Base-by-base conservation (phyloP, 768 basidiomycete species). In the Collybia sp. region DNA sequence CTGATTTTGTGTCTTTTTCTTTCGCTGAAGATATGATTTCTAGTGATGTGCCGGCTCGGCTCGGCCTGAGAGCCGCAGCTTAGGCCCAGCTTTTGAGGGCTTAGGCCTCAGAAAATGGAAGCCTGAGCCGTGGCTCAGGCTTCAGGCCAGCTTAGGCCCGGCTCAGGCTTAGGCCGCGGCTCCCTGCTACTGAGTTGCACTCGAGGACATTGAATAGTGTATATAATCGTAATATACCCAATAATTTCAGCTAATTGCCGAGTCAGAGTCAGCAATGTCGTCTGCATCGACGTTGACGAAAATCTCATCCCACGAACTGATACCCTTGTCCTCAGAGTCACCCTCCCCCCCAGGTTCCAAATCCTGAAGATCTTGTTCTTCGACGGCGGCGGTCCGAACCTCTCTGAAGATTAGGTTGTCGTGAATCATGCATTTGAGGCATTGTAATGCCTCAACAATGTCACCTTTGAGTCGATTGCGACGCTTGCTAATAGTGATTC, bases 401-500 rank as follows among this genome's bases (percentile, higher is more conserved):
- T 60, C 54, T 10, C 56, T 43, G 46, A 65, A 68, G 1, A 65
- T 41, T 0, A 66, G 37, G 42, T 63, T 51, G 30, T 46, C 11
- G 13, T 53, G 40, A 36, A 55, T 48, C 5, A 56, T 32, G 42
- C 61, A 63, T 42, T 63, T 63, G 10, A 65, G 41, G 32, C 48
- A 58, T 44, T 69, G 61, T 19, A 66, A 33, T 1, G 64, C 66
- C 45, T 69, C 61, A 5, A 69, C 58, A 44, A 68, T 58, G 52
- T 70, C 63, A 12, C 48, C 60, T 42, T 67, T 63, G 34, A 69
- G 57, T 9, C 58, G 49, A 44, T 64, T 69, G 4, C 58, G 55
- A 16, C 53, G 59, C 47, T 68, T 68, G 12, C 50, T 60, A 35
- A 71, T 61, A 0, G 70, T 72, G 19, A 72, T 68, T 5, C 69